Evolutionary conservation across 768 basidiomycete genomes (phyloP).

Genomic region (Serpula lacrymans): DNA sequence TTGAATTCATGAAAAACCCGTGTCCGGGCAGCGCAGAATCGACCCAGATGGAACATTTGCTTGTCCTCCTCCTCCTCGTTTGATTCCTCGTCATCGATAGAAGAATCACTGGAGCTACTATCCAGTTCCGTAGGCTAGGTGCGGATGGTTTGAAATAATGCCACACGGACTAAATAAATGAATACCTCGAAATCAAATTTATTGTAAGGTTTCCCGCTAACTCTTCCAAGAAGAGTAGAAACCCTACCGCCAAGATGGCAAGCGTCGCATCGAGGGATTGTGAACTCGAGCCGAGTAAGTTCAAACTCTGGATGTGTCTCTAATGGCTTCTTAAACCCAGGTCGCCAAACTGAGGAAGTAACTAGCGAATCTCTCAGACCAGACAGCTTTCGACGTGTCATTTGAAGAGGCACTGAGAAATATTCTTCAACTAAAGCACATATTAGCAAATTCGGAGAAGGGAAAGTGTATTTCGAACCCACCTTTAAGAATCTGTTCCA

Average conservation of each 20-base stretch:
- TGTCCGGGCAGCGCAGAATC: constrained; percentile 73
- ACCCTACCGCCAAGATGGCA: constrained; percentile 72
- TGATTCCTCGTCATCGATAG: constrained; percentile 21
- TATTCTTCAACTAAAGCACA: constrained; percentile 54
- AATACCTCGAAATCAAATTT: constrained; percentile 61
- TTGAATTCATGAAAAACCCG: constrained; percentile 66
- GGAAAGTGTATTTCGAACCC: constrained; percentile 4
- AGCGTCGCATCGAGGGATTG: constrained; percentile 72
- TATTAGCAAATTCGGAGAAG: constrained; percentile 1
- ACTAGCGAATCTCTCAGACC: constrained; percentile 75
- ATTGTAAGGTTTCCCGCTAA: constrained; percentile 73
- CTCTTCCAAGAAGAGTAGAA: constrained; percentile 58
- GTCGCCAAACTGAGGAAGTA: constrained; percentile 80
- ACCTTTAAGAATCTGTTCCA: constrained; percentile 54
- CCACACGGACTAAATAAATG: no score
- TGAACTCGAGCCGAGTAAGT: constrained; percentile 48
- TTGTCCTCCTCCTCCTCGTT: constrained; percentile 20
- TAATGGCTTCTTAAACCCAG: constrained; percentile 61
- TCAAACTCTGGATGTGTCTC: constrained; percentile 66
- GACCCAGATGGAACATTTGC: constrained; percentile 62
- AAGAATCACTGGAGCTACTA: constrained; percentile 12
- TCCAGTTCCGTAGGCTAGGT: background rate
- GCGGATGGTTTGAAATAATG: background rate
- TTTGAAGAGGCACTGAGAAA: constrained; percentile 65
- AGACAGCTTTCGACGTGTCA: constrained; percentile 64